Evolutionary conservation across 768 basidiomycete species (phyloP).

Genomic region (Udeniomyces megalosporus): DNA sequence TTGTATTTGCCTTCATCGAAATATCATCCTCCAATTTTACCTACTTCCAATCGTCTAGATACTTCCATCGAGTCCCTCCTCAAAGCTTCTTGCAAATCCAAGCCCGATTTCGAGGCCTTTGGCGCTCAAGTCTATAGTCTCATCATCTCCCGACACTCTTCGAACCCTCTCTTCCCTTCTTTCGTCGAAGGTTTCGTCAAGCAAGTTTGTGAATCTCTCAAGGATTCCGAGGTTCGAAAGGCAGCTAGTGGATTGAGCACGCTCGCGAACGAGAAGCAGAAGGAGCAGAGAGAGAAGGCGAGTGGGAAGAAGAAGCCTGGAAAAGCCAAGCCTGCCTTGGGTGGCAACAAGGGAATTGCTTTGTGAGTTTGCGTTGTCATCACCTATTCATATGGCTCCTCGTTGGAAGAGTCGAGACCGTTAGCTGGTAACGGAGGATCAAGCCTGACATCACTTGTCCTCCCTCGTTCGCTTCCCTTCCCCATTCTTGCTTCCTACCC

Average conservation of each 20-base stretch:
- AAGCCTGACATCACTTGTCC: no score
- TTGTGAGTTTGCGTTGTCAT: constrained; percentile 35
- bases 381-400: no score
- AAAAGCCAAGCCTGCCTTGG: constrained; percentile 55
- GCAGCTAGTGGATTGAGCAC: constrained; percentile 67
- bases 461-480: not conserved
- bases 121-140: constrained; percentile 57
- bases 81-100: constrained; percentile 34
- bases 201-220: constrained; percentile 56
- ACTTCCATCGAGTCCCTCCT: constrained; percentile 42
- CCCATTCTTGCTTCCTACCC: not conserved
- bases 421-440: no score
- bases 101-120: constrained; percentile 58
- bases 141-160: constrained; percentile 60
- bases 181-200: constrained; percentile 76
- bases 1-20: not conserved
- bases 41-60: not conserved
- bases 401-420: no score
- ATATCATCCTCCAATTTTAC: no score
- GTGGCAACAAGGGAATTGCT: constrained; percentile 47
- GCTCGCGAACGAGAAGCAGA: constrained; percentile 89
- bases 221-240: constrained; percentile 82
- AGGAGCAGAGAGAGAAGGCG: constrained; percentile 66
- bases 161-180: constrained; percentile 61
- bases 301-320: constrained; percentile 72